Evolutionary conservation across 2,329 filamentous ascomycete genomes (phyloP).

Genomic region (Calonectria ilicicola): DNA sequence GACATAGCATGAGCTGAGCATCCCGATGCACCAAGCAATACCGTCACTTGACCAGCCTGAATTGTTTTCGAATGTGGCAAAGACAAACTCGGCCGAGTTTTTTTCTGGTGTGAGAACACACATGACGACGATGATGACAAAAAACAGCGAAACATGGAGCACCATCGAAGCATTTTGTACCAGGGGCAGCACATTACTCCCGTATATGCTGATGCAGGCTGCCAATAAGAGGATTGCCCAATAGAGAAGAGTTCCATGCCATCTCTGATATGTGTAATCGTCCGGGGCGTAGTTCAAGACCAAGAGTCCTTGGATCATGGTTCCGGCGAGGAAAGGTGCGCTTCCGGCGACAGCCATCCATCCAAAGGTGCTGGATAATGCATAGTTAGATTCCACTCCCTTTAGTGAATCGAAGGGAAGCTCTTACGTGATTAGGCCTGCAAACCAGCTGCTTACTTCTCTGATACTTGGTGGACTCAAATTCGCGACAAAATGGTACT

Average conservation of each 20-base stretch:
- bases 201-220: constrained; percentile 20
- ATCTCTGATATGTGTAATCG: constrained; percentile 28
- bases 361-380: constrained; percentile 16
- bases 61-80: constrained; percentile 30
- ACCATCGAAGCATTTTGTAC: constrained; percentile 28
- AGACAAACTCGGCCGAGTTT: constrained; percentile 27
- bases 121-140: constrained; percentile 27
- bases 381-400: neutral
- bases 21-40: constrained; percentile 33
- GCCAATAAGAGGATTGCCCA: constrained; percentile 25
- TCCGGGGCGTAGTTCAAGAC: constrained; percentile 29
- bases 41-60: constrained; percentile 31
- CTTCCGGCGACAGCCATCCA: constrained; percentile 30
- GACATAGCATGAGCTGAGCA: constrained; percentile 35
- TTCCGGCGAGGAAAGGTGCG: constrained; percentile 33
- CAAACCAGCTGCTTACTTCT: constrained; percentile 26
- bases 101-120: constrained; percentile 21
- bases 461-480: neutral
- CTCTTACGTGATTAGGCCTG: constrained; percentile 29
- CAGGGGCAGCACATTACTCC: constrained; percentile 23
- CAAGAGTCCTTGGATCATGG: constrained; percentile 31
- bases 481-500: constrained; percentile 33
- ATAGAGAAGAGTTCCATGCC: constrained; percentile 33
- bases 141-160: constrained; percentile 23
- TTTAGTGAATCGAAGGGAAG: neutral